Base-by-base conservation (phyloP, 331 rosid genomes). In the Malus hybrid region DNA sequence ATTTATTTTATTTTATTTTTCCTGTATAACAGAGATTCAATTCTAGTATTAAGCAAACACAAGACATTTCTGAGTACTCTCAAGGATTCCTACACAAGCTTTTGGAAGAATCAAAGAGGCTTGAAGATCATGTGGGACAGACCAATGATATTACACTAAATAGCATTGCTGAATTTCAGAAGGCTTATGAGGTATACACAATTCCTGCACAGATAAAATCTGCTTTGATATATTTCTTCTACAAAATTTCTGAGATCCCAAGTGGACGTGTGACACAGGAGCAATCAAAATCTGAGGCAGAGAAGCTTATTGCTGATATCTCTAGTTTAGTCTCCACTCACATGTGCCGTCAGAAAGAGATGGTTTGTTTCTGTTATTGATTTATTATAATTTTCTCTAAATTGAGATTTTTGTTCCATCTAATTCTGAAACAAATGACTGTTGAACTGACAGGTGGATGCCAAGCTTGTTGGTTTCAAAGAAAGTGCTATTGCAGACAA, bases 281-380 rank as follows among this genome's bases (percentile, higher is more conserved):
- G 81, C 91, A 89, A 75, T 88, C 97, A 39, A 95, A 82, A 85
- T 87, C 86, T 14, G 96, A 92, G 73, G 74, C 95, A 16, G 99
- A 92, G 84, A 92, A 90, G 80, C 96, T 92, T 64, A 87, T 95
- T 24, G 91, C 96, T 52, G 89, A 90, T 79, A 86, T 95, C 77
- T 89, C 97, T 31, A 84, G 65, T 83, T 79, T 95, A 80, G 85
- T 95, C 70, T 80, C 97, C 7, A 61, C 59, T 81, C 97, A 95
- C 82, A 86, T 86, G n/a, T 80, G 64, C 39, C 93, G 90, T 48
- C 99, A 95, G 80, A 86, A 83, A 78, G 92, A 92, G 82, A 80
- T 92, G 91, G 99, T 94, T 2, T 60, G 77, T 73, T 74, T 63
- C 8, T 44, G 80, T 56, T 32, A 16, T 54, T 29, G 42, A 4